Evolutionary conservation across 78 protist genomes (phyloP), one percentile per base, ranked within the genome.

Genomic region (Dictyostelium intermedium): DNA sequence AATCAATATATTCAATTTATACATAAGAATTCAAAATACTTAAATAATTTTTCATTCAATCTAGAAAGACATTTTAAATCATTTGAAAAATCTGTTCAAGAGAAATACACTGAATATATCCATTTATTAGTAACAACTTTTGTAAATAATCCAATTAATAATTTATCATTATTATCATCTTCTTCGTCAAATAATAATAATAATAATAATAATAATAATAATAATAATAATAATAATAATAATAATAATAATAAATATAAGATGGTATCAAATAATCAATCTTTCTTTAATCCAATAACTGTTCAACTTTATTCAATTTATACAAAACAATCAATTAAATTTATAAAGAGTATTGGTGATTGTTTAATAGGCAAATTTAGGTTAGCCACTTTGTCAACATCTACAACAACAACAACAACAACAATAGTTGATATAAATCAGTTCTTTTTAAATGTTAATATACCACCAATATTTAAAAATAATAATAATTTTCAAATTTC

Each of bases 341-440:
- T 66, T 66, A 66, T 66, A 27, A n/a, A 25, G 18, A 66, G 74
- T 66, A 66, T 66, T 66, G 74, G 74, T 66, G 74, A 66, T 66
- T 66, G 74, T 66, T 27, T 66, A 66, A 27, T 66, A 0, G 74
- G 34, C 2, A 66, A 30, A 66, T 66, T 66, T 66, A 66, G 27
- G 27, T 25, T 30, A 66, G 2, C 20, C 2, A 20, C 66, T 20
- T 56, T 50, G 5, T 11, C 61, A 50, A 1, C 60, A 50, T 0
- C 23, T 14, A 2, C 63, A 56, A 5, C 66, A 56, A 20, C n/a
- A 5, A 20, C 66, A 5, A 56, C 2, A 5, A 39, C 43, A 39
- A 39, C 27, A 20, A 56, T 20, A 20, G 5, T 20, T 56, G 66
- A 56, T 56, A 56, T 56, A 13, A 56, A 56, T 20, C 66, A 56